These are phyloP conservation scores for Trypanosoma cruzi DNA, from an alignment of 208 protist genomes.

Conservation along the genomic window DNA sequence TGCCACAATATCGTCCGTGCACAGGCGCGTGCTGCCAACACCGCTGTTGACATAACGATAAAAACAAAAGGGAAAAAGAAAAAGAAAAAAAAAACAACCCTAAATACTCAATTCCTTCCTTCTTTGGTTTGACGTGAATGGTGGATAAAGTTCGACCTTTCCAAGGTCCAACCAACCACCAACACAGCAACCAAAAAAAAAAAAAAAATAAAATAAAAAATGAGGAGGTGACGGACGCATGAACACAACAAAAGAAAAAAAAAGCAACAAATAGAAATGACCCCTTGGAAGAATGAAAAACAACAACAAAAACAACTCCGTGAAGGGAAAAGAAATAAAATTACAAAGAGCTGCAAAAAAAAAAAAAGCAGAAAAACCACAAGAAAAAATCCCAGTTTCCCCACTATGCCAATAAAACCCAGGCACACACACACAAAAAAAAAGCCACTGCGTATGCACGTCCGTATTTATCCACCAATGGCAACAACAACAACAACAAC, in stretches of 20 bases:
- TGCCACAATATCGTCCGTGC: slow-evolving; percentile 76
- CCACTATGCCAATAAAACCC: slow-evolving; percentile 16
- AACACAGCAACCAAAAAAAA: neutral
- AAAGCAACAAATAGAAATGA: slow-evolving; percentile 4
- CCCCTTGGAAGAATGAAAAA: neutral
- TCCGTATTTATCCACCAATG: neutral
- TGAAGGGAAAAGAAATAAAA: neutral
- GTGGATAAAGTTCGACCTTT: neutral
- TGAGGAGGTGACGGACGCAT: slow-evolving; percentile 2
- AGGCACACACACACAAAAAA: slow-evolving; percentile 3
- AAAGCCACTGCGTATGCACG: neutral
- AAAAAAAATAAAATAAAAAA: slow-evolving; percentile 9
- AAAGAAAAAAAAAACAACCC: too few relatives aligned
- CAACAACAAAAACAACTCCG: neutral
- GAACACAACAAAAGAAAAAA: neutral
- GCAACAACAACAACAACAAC: neutral
- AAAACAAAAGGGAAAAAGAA: neutral
- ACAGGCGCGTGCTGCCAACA: slow-evolving; percentile 57
- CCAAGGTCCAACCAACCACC: neutral
- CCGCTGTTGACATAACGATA: slow-evolving; percentile 38
- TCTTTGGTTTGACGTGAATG: too few relatives aligned
- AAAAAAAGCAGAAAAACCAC: too few relatives aligned
- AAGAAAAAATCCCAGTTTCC: too few relatives aligned
- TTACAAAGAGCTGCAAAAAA: neutral
- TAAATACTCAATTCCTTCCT: neutral